phyloP scores from a whole-genome alignment of 495 filamentous ascomycete genomes.

The Penicillium macrosclerotiorum region DNA sequence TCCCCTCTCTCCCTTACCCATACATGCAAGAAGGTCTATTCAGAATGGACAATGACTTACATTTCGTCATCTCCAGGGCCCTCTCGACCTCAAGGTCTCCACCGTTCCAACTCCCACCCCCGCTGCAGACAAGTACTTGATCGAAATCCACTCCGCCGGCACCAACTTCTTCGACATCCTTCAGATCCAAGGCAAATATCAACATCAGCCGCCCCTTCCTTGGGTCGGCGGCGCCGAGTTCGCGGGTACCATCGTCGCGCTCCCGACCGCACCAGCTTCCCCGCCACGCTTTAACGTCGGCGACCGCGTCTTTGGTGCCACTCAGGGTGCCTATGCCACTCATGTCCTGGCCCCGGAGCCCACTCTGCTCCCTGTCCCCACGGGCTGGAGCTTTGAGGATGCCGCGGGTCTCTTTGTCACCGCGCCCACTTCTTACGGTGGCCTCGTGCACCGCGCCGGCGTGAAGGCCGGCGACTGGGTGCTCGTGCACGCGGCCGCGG shows the following conservation, averaged over 20 bases:
- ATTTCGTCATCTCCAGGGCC: constrained; percentile 63
- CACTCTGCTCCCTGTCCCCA: constrained; percentile 67
- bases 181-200: constrained; percentile 80
- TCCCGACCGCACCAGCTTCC: constrained; percentile 48
- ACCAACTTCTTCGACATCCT: constrained; percentile 96
- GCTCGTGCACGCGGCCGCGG: constrained; percentile 88
- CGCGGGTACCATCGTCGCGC: constrained; percentile 68
- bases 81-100: constrained; percentile 72
- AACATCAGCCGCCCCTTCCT: constrained; percentile 68
- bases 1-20: not conserved
- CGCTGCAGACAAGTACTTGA: constrained; percentile 71
- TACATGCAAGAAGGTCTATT: too few relatives aligned
- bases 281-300: constrained; percentile 66
- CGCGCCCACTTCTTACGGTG: constrained; percentile 86
- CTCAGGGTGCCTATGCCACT: constrained; percentile 84
- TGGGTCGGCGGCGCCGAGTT: constrained; percentile 91
- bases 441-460: constrained; percentile 71
- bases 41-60: too few relatives aligned
- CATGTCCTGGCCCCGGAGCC: constrained; percentile 65
- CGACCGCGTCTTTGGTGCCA: constrained; percentile 81
- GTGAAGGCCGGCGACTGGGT: constrained; percentile 81
- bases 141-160: constrained; percentile 82
- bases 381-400: constrained; percentile 77
- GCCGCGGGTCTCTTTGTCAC: constrained; percentile 91
- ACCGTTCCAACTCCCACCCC: constrained; percentile 71